Evolutionary conservation across 148 eudicot genomes (phyloP).

Genomic region (Vaccinium darrowii): DNA sequence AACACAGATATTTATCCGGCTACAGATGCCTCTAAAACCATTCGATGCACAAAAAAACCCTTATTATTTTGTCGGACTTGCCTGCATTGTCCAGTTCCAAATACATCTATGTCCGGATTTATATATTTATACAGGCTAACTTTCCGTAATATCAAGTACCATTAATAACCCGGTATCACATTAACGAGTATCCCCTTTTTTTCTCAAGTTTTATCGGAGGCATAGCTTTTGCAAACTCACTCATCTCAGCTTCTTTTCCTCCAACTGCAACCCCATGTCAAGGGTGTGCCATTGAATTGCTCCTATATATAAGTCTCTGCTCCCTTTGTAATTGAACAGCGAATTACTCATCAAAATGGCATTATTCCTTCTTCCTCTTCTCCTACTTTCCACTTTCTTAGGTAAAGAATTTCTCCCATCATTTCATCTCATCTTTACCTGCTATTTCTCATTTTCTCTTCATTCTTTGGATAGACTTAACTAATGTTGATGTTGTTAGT

Average conservation of each 20-base stretch:
- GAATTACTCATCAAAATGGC: background rate
- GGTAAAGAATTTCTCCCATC: background rate
- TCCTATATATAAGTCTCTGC: background rate
- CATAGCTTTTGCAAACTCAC: background rate
- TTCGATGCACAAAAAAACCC: too few species aligned
- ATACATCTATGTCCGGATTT: too few species aligned
- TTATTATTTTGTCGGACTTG: too few species aligned
- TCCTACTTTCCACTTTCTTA: slow-evolving; percentile 4
- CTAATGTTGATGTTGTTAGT: background rate
- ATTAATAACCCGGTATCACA: background rate
- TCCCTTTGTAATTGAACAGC: background rate
- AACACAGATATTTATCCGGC: too few species aligned
- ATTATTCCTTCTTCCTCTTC: background rate
- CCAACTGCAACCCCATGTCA: background rate
- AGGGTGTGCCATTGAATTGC: background rate
- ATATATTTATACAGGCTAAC: too few species aligned
- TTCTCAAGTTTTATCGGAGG: background rate
- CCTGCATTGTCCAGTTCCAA: too few species aligned
- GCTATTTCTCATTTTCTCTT: background rate
- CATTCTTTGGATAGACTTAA: background rate
- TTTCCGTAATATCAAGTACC: background rate
- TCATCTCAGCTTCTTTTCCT: background rate
- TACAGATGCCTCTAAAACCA: too few species aligned
- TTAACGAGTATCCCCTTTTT: background rate
- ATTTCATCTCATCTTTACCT: background rate